Base-by-base conservation (phyloP, 1,284 basidiomycete species). In the Ceratobasidium sp. region DNA sequence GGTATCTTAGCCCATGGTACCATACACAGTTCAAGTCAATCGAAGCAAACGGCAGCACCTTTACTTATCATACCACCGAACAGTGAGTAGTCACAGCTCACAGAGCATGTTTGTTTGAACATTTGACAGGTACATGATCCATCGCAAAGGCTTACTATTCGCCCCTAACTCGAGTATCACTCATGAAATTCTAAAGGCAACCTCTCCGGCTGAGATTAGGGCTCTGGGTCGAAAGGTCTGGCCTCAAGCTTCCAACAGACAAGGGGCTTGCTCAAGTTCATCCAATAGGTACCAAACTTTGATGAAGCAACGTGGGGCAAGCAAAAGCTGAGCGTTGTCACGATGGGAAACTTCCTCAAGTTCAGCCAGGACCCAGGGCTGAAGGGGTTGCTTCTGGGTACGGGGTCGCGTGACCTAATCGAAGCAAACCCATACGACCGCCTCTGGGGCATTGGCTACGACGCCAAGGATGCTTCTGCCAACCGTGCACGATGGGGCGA, bases 351-450 rank as follows among this genome's bases (percentile, higher is more conserved):
- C 80, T 78, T 87, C 78, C 84, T 85, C 80, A 91, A 87, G 78
- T 95, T 95, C 83, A 87, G 91, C 56, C 87, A 93, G 81, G 92
- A 92, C 80, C 89, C 91, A 46, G 86, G 86, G 19, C 76, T 89
- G 76, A 81, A 81, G 77, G 77, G 77, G 65, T 83, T 85, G 76
- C 78, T 90, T 71, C 65, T 89, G 25, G 85, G 68, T 8, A 90
- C 89, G 1, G 87, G 87, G 25, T 83, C 85, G 6, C 86, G 84
- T 79, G 80, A 78, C 71, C 79, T 90, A 40, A 88, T 88, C 0
- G 90, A 91, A 81, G 89, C 89, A 11, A 89, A 87, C 80, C 89
- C 89, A 25, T 75, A 75, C 52, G 71, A 75, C 62, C 81, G 86
- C 75, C 87, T 90, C 43, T 91, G 90, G 89, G 90, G 89, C 0